Percentiles rank a stretch among this genome's conserved stretches.
These are phyloP conservation scores for Fusarium nisikadoi DNA, from an alignment of 2,329 filamentous ascomycete species.

Conservation along the genomic window DNA sequence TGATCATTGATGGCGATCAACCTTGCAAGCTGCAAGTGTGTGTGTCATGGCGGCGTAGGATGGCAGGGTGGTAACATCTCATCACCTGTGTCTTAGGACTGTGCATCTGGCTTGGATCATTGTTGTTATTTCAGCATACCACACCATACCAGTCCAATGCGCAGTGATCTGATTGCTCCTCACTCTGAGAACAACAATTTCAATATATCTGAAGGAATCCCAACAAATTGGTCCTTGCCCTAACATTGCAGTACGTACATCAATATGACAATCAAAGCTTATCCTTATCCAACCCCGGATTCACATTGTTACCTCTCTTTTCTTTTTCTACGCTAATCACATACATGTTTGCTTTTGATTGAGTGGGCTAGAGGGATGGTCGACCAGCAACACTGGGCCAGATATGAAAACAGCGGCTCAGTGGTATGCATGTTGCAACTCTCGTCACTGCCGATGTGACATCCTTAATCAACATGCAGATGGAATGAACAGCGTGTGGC, in stretches of 20 bases:
- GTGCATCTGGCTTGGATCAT: constrained; percentile 1
- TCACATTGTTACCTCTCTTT: constrained; percentile 16
- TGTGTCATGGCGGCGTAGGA: not conserved
- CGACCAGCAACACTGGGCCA: not conserved
- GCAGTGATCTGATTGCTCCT: not conserved
- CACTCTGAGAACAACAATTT: not conserved
- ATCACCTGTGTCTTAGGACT: constrained; percentile 19
- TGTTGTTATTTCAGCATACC: constrained; percentile 1
- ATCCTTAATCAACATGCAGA: constrained; percentile 9
- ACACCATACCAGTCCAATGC: not conserved
- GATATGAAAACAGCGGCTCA: not conserved
- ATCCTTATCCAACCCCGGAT: constrained; percentile 17
- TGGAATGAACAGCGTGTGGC: constrained; percentile 1
- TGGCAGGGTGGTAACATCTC: not conserved
- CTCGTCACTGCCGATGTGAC: constrained; percentile 14
- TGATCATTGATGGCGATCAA: constrained; percentile 1
- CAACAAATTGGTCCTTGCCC: constrained; percentile 16
- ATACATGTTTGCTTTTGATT: constrained; percentile 14
- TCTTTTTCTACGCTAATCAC: constrained; percentile 11
- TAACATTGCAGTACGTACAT: not conserved
- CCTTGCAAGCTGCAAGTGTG: not conserved
- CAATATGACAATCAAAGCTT: not conserved
- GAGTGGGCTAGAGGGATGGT: not conserved
- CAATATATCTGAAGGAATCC: constrained; percentile 9
- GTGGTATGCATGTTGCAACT: constrained; percentile 20